Base-by-base conservation (phyloP, 768 basidiomycete genomes). In the Mycena floridula region DNA sequence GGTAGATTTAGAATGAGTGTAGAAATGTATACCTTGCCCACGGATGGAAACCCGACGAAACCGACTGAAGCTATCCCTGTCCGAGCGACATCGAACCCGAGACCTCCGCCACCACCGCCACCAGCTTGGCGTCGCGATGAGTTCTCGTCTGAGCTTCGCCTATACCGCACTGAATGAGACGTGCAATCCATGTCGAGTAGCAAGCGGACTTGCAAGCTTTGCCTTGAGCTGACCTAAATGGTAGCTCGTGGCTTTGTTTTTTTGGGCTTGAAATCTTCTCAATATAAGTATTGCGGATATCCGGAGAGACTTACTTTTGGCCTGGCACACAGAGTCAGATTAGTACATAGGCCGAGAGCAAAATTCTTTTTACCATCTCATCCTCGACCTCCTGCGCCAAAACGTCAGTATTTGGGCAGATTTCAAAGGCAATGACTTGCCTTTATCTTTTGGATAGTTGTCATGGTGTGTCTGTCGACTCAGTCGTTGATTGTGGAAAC, bases 1-100 rank as follows among this genome's bases (percentile, higher is more conserved):
- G 23, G 47, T 42, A n/a, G n/a, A n/a, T 22, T 41, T 18, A 7
- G 28, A 26, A 24, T 8, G 23, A 43, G 9, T 27, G 35, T 37
- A 40, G 24, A n/a, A n/a, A n/a, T n/a, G 44, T 55, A 25, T 40
- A 84, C 91, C 78, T 94, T 94, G 64, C 92, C 92, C 13, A 94
- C 92, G n/a, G 90, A 93, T 18, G 92, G 92, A 61, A 93, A 86
- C 21, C 88, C 85, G 36, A 85, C 82, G 57, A 95, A 96, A 24
- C 94, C 94, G 24, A 97, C 93, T 23, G 93, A 92, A 16, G 95
- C 96, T 54, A 99, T 86, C 62, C 96, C 96, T 15, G 96, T 99
- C 62, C 92, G 75, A 16, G 27, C 37, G 20, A 37, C 23, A 37
- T 24, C 36, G 36, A 21, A 42, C 42, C 96, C 96, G 9, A 91